These are phyloP conservation scores for Polytrichum formosum DNA, from an alignment of 225 moss, liverwort and hornwort species.

Conservation along the genomic window DNA sequence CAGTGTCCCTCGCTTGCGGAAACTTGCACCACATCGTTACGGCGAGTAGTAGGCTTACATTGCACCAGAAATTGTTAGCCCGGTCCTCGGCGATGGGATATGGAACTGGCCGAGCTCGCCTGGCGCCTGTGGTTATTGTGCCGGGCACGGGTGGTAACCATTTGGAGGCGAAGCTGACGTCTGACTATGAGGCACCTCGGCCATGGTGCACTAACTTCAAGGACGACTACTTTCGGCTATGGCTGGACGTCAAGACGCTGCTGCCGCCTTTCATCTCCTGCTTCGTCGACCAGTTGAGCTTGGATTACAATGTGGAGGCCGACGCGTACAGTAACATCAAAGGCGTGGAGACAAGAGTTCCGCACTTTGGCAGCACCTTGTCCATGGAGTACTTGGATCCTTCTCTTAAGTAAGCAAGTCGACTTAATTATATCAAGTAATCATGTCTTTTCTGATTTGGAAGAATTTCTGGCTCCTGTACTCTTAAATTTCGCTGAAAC, in stretches of 20 bases:
- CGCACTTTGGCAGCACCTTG: constrained; percentile 73
- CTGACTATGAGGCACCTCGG: constrained; percentile 50
- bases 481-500: no score
- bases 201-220: constrained; percentile 76
- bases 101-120: neutral
- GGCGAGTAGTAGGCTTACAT: constrained; percentile 7
- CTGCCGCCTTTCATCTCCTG: constrained; percentile 83
- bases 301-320: constrained; percentile 60
- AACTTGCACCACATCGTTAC: neutral
- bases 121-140: constrained; percentile 73
- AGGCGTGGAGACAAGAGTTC: constrained; percentile 85
- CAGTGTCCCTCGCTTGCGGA: constrained; percentile 12
- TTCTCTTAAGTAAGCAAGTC: constrained; percentile 57
- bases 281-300: constrained; percentile 74
- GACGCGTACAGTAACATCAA: constrained; percentile 64
- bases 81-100: constrained; percentile 8
- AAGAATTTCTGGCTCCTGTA: no score
- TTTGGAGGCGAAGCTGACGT: constrained; percentile 72
- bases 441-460: no score
- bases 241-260: constrained; percentile 80
- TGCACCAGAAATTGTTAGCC: constrained; percentile 8
- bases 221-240: constrained; percentile 73
- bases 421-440: no score
- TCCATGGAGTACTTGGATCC: constrained; percentile 86
- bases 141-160: constrained; percentile 94